Evolutionary conservation across 108 stramenopile genomes (phyloP).

Genomic region (Cylindrotheca fusiformis): DNA sequence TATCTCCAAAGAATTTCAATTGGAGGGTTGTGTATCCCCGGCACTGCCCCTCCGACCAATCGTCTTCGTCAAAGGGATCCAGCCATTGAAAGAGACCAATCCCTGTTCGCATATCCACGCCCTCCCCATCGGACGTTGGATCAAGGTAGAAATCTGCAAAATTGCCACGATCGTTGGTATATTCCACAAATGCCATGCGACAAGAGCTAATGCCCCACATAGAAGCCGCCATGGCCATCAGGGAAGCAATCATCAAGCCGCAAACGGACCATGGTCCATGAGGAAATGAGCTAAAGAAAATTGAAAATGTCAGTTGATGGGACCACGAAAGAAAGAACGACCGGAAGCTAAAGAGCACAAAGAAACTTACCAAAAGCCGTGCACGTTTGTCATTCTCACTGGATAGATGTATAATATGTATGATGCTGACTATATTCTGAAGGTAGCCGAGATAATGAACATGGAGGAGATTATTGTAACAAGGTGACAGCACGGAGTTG

Average conservation of each 20-base stretch:
- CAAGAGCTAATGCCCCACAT: constrained; percentile 34
- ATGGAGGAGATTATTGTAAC: no score
- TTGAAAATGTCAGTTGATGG: no score
- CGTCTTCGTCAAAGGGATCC: constrained; percentile 17
- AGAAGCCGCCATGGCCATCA: constrained; percentile 21
- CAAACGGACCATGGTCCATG: constrained; percentile 32
- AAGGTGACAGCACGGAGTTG: no score
- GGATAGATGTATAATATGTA: no score
- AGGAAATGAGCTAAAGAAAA: constrained; percentile 28
- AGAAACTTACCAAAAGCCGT: constrained; percentile 30
- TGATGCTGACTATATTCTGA: no score
- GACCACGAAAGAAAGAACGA: background rate
- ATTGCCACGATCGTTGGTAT: constrained; percentile 26
- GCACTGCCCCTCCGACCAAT: constrained; percentile 34
- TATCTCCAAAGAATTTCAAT: constrained; percentile 22
- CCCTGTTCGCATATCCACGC: constrained; percentile 13
- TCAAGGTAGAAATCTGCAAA: constrained; percentile 35
- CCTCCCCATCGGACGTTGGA: constrained; percentile 24
- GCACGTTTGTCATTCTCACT: constrained; percentile 12
- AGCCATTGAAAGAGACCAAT: constrained; percentile 43
- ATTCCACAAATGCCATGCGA: constrained; percentile 31
- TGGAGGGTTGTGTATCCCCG: constrained; percentile 23
- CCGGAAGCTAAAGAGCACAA: background rate
- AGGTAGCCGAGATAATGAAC: no score
- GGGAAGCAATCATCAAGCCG: constrained; percentile 24